A percentile compares a stretch with the other conserved stretches of the same genome.
phyloP scores from a whole-genome alignment of 148 eudicot genomes.

The Silene conica region DNA sequence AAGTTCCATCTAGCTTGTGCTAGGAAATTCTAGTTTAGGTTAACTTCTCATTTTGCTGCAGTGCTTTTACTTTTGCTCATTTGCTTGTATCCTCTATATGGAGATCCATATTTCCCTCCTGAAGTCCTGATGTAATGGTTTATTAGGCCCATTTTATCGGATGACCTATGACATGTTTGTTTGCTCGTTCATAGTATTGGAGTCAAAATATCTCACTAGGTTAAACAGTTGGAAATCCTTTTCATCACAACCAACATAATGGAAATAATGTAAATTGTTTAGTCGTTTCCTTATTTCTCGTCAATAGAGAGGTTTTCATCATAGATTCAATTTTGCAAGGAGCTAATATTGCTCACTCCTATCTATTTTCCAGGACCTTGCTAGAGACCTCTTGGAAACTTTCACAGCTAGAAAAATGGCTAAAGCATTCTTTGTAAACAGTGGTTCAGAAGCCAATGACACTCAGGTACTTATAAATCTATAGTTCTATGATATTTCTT shows the following conservation, averaged over 20 bases:
- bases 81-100: background rate
- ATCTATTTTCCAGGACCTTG: conserved; percentile 63
- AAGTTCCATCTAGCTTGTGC: no score
- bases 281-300: background rate
- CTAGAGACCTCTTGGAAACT: conserved; percentile 60
- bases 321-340: background rate
- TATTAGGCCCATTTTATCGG: background rate
- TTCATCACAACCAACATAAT: background rate
- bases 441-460: conserved; percentile 99
- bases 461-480: conserved; percentile 55
- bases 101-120: background rate
- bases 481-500: background rate
- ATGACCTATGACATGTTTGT: background rate
- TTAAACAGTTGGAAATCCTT: background rate
- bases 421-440: conserved; percentile 86
- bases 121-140: background rate
- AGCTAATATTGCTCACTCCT: background rate
- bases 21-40: no score
- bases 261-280: background rate
- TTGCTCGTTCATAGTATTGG: background rate
- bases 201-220: background rate
- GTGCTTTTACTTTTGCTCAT: background rate
- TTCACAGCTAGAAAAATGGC: conserved; percentile 81
- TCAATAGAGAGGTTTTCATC: background rate
- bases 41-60: background rate